Evolutionary conservation across 371 early-diverging fungal species (phyloP), one percentile per base, ranked within the genome.

Genomic region (Mortierella sp.): DNA sequence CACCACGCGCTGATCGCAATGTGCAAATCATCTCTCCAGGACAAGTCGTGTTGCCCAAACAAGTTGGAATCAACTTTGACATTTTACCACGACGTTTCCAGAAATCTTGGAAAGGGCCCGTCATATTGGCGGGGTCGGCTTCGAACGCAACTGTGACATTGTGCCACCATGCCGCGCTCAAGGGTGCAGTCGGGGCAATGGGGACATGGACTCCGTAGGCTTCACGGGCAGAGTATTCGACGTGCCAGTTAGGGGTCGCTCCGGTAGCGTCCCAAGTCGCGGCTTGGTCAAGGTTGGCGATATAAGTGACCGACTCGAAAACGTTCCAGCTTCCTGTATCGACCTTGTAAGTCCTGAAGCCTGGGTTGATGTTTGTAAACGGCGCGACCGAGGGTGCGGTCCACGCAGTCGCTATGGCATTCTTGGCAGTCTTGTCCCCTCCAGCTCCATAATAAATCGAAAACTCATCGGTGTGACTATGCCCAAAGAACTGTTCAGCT

Each of bases 121-220:
- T 65, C 38, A 65, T 65, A 21, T 65, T 65, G 0, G 74, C 78
- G 9, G 87, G 70, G 48, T 87, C 76, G 11, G 80, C 48, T 76
- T 91, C 92, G 86, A 92, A 91, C 11, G 84, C 87, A 16, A 77
- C 74, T 2, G 91, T 89, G 65, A 77, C 55, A 70, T 74, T 26
- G 55, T 93, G 93, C 93, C 93, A 93, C 93, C 93, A 93, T 7
- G 84, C 80, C 3, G 93, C 88, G n/a, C 88, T 81, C 54, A 93
- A 60, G 0, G 0, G 93, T 91, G 0, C 78, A 28, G 26, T 78
- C 77, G 16, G 48, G 21, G 81, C 76, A 44, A 81, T 63, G 10
- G 82, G 83, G 9, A 84, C 73, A 21, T 77, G 81, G 10, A 76
- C 70, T 5, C 90, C 75, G 54, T 90, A 93, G 19, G 89, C 84